Evolutionary conservation across 768 basidiomycete genomes (phyloP), one percentile per base, ranked within the genome.

Genomic region (Pulveroboletus sp.): DNA sequence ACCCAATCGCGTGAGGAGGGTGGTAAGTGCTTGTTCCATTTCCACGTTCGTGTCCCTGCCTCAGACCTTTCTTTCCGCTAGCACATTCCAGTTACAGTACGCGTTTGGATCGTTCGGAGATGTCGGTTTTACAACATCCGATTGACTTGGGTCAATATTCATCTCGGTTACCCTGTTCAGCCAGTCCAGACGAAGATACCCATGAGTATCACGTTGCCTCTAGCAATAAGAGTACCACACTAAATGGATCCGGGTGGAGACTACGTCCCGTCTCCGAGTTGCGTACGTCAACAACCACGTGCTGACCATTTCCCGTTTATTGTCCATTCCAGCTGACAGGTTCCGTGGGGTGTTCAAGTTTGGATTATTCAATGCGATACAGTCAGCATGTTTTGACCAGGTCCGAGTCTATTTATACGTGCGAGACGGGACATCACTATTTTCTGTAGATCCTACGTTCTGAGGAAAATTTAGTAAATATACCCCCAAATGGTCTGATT

Each of bases 291-390:
- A 5, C 28, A 37, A 26, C 39, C 26, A 28, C 44, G 9, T 15
- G 27, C 18, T 14, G 1, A 40, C 26, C 38, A 10, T 50, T 30
- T 49, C 5, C 31, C 13, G 51, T 51, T 41, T 54, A 53, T 32
- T n/a, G 54, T 35, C 51, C 14, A 39, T 38, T 39, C 8, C 57
- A 95, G 94, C 91, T 44, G 89, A 93, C 61, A 75, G 83, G 14
- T 93, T 86, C 66, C 81, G 89, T 14, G 72, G 76, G 0, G 71
- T 92, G 2, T 96, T 94, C 78, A 88, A 87, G 60, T 96, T 94
- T 56, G 83, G 83, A 0, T 80, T 86, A 4, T 97, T 97, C 75
- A 98, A 98, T 64, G 84, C 86, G 4, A 81, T 97, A 18, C 95
- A 99, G 58, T 91, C 89, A 13, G 75, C 74, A 27, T 93, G 89